These are phyloP conservation scores for Nephelium lappaceum DNA, from an alignment of 345 rosid species.

Conservation along the genomic window DNA sequence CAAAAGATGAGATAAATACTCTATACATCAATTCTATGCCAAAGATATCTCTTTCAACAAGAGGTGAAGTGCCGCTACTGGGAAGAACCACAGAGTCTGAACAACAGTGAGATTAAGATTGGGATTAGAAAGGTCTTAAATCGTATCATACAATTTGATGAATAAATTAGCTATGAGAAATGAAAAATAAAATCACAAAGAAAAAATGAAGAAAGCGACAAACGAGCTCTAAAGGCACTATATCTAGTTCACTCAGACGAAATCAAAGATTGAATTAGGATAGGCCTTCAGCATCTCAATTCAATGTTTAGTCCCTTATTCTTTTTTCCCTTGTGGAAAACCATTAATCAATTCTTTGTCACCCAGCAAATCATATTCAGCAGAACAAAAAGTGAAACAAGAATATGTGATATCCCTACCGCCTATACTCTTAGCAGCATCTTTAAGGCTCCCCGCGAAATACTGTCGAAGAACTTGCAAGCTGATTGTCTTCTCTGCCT, in stretches of 20 bases:
- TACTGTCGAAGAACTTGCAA: slow-evolving; percentile 81
- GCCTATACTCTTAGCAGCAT: slow-evolving; percentile 93
- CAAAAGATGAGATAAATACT: not conserved
- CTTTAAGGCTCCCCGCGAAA: slow-evolving; percentile 95
- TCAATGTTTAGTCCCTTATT: not conserved
- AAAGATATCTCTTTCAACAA: slow-evolving; percentile 15
- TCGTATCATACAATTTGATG: not conserved
- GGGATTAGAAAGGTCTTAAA: not conserved
- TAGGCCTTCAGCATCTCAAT: not conserved
- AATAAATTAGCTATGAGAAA: not conserved
- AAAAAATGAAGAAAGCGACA: not conserved
- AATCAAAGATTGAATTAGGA: slow-evolving; percentile 2
- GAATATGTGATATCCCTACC: slow-evolving; percentile 52
- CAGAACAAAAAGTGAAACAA: slow-evolving; percentile 5
- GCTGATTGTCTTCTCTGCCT: slow-evolving; percentile 84
- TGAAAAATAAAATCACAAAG: not conserved
- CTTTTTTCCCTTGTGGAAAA: not conserved
- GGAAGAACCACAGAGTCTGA: not conserved
- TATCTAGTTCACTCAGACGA: slow-evolving; percentile 6
- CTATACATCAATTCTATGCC: not conserved
- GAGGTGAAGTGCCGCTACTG: not conserved
- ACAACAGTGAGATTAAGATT: not conserved
- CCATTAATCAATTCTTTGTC: not conserved
- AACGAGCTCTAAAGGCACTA: not conserved
- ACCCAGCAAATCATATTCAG: not conserved